Base-by-base conservation (phyloP, 148 eudicot genomes). In the Silene conica region DNA sequence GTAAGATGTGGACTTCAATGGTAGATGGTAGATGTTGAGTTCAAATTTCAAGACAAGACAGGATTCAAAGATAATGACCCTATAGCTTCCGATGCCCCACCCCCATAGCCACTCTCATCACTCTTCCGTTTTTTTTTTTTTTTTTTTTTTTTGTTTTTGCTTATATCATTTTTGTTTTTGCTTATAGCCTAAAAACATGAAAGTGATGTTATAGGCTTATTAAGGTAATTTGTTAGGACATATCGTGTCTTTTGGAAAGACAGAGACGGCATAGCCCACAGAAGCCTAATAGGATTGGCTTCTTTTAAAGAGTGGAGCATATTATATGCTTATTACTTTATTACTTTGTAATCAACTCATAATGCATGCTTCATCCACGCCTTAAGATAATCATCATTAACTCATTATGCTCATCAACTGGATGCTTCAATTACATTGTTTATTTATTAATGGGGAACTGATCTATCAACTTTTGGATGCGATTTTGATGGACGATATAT, bases 381-480 rank as follows among this genome's bases (percentile, higher is more conserved):
- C 63, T 19, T 60, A 60, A 60, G 63, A 60, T 60, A 60, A 28
- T 63, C 38, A 63, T 63, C 67, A 26, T 63, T 60, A 60, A 20
- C 14, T n/a, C 26, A 60, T 26, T 63, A 4, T 63, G 67, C 31
- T 16, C 67, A 63, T 63, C 34, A 0, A 4, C 14, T 66, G 12
- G 50, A 38, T 26, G 8, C 16, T 63, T 23, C 67, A n/a, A 6
- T 18, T 1, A 18, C 38, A n/a, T 5, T 65, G 38, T 28, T 60
- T 23, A 22, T 60, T 63, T 28, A 26, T 26, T 28, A 4, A 26
- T 14, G 15, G 45, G 67, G 67, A 63, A 26, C 26, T 63, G 20
- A 63, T 63, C 67, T 10, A 28, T 63, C 43, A 63, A 12, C 55
- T 67, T 67, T 67, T 67, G 13, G 70, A 67, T 67, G 70, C 70